Conservation (phyloP, 2,329 filamentous ascomycete species). For the Aspergillus nomiae region DNA sequence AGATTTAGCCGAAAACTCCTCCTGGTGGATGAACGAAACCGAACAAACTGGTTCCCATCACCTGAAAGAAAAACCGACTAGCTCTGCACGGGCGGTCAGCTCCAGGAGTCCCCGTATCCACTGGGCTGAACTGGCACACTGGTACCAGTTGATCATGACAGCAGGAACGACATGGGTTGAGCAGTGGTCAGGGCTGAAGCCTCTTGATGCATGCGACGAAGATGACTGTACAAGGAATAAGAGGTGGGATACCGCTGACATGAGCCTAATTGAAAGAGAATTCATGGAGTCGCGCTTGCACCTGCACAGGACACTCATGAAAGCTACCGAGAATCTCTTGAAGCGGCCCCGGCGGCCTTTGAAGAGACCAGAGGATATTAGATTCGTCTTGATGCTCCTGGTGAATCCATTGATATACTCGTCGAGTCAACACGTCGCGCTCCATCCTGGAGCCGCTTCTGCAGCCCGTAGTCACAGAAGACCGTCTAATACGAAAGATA, state of each 20-base stretch:
- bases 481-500: slow-evolving; percentile 31
- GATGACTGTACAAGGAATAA: slow-evolving; percentile 24
- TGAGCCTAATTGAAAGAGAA: slow-evolving; percentile 53
- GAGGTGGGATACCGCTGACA: slow-evolving; percentile 45
- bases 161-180: slow-evolving; percentile 68
- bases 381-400: slow-evolving; percentile 77
- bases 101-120: slow-evolving; percentile 70
- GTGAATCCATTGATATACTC: slow-evolving; percentile 75
- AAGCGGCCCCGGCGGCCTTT: slow-evolving; percentile 76
- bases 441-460: slow-evolving; percentile 17
- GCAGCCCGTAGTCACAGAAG: slow-evolving; percentile 27
- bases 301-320: slow-evolving; percentile 69
- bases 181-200: slow-evolving; percentile 58
- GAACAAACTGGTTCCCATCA: slow-evolving; percentile 35
- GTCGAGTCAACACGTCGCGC: slow-evolving; percentile 26
- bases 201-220: slow-evolving; percentile 31
- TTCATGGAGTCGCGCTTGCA: slow-evolving; percentile 67
- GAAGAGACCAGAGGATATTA: slow-evolving; percentile 67
- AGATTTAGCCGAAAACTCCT: slow-evolving; percentile 77
- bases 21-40: slow-evolving; percentile 74
- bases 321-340: slow-evolving; percentile 74
- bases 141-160: slow-evolving; percentile 72
- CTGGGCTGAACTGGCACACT: slow-evolving; percentile 70
- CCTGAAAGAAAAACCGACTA: slow-evolving; percentile 36
- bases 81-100: slow-evolving; percentile 47